phyloP scores from a whole-genome alignment of 192 early-diverging fungal genomes.

The Linnemannia hyalina region DNA sequence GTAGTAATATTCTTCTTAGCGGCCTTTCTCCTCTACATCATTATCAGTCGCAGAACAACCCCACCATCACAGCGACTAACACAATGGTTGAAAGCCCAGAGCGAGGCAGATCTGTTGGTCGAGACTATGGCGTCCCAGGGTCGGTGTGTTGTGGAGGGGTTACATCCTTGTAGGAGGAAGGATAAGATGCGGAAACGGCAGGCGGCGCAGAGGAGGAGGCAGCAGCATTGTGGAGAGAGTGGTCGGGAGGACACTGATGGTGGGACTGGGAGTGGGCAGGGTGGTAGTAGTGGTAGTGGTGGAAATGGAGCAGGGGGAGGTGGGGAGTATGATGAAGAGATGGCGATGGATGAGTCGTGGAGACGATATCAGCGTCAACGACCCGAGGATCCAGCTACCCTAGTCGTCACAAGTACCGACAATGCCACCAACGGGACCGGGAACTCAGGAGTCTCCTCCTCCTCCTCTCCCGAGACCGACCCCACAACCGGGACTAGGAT shows the following conservation, averaged over 20 bases:
- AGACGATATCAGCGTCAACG: constrained; percentile 23
- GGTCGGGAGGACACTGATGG: constrained; percentile 13
- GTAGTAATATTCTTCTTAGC: constrained; percentile 61
- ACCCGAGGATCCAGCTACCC: neutral
- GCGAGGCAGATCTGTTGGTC: constrained; percentile 68
- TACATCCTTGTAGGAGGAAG: constrained; percentile 62
- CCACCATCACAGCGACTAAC: constrained; percentile 66
- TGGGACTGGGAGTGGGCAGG: neutral
- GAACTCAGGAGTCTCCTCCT: neutral
- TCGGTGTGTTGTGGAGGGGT: constrained; percentile 58
- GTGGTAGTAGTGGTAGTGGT: neutral
- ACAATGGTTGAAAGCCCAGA: constrained; percentile 69
- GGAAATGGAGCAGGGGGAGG: constrained; percentile 17
- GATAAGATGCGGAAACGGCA: constrained; percentile 52
- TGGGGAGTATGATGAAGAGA: constrained; percentile 27
- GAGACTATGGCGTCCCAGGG: constrained; percentile 68
- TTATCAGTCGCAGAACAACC: constrained; percentile 62
- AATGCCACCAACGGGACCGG: neutral
- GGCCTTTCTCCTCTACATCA: constrained; percentile 64
- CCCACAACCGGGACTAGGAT: neutral
- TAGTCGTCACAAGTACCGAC: neutral
- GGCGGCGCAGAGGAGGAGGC: constrained; percentile 11
- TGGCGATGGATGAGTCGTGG: constrained; percentile 29
- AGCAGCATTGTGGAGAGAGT: constrained; percentile 38
- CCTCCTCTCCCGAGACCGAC: neutral